Evolutionary conservation across 257 asterid species (phyloP).

Genomic region (Eucommia ulmoides): DNA sequence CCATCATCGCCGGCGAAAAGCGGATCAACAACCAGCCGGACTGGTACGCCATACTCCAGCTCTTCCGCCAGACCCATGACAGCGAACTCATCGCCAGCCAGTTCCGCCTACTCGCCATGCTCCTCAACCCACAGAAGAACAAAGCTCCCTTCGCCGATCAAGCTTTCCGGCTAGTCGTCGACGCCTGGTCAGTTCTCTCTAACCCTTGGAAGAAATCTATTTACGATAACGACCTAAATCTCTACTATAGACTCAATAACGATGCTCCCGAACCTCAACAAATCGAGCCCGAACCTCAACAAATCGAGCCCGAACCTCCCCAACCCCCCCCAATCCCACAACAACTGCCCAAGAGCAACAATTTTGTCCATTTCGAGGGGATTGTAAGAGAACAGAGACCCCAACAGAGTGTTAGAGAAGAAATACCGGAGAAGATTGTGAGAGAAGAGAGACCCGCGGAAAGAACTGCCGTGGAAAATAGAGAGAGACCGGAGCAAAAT

Average conservation of each 20-base stretch:
- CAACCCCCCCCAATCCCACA: neutral
- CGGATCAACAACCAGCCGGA: conserved; percentile 71
- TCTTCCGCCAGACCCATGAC: conserved; percentile 48
- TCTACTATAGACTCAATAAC: conserved; percentile 12
- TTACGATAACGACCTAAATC: conserved; percentile 62
- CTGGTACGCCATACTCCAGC: conserved; percentile 70
- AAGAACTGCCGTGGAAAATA: neutral
- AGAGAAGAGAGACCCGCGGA: neutral
- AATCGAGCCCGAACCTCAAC: neutral
- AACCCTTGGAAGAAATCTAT: conserved; percentile 47
- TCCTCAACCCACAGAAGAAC: conserved; percentile 64
- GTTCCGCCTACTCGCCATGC: conserved; percentile 47
- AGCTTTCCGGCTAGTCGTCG: conserved; percentile 66
- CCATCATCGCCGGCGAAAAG: conserved; percentile 67
- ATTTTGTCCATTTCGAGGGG: too few relatives aligned
- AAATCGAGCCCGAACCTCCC: neutral
- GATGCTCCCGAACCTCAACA: neutral
- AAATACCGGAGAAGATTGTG: too few relatives aligned
- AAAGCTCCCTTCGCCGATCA: conserved; percentile 63
- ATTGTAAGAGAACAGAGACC: too few relatives aligned
- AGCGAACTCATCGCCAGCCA: conserved; percentile 46
- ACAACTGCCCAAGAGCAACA: neutral
- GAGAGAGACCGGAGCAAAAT: neutral
- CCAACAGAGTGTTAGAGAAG: neutral
- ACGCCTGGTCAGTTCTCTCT: conserved; percentile 73